Base-by-base conservation (phyloP, 345 rosid genomes). In the Rhizophora apiculata region DNA sequence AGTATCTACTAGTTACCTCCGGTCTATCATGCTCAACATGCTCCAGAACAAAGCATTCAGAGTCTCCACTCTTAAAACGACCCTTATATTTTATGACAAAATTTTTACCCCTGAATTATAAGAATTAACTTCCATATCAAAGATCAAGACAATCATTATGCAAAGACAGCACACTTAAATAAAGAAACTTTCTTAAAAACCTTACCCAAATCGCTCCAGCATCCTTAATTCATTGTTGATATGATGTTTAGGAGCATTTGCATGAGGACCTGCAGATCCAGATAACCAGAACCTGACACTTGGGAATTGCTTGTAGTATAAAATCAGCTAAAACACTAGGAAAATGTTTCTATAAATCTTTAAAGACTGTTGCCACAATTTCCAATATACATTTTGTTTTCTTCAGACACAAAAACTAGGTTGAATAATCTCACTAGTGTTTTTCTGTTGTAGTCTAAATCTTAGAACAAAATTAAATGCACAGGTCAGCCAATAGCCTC, bases 131-230 rank as follows among this genome's bases (percentile, higher is more conserved):
- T 67, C 67, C 65, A 29, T 27, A 20, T 63, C 55, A 31, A 34
- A 46, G 26, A 60, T 48, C 48, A 63, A 18, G 46, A 52, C 56
- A 22, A 22, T 53, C 62, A 57, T 55, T 34, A 21, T n/a, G 32
- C 51, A 63, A 62, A 26, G 19, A 11, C 43, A 49, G 36, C 29
- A 2, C 69, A 21, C 51, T 29, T 8, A 22, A 34, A 32, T 5
- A 18, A 34, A 24, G n/a, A 9, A 72, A 54, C 48, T 36, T 70
- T 49, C 31, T 19, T 6, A 49, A 62, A 39, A 76, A 64, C 20
- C 80, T 76, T 85, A 95, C 99, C 99, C 99, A 68, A 95, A 95
- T 67, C 87, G 90, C 75, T 95, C 97, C 75, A 95, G 80, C 96
- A 90, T 95, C 79, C 84, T 74, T 54, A 81, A 76, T 70, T 95